Conservation (phyloP, 768 basidiomycete genomes). For the Baorangia bicolor region DNA sequence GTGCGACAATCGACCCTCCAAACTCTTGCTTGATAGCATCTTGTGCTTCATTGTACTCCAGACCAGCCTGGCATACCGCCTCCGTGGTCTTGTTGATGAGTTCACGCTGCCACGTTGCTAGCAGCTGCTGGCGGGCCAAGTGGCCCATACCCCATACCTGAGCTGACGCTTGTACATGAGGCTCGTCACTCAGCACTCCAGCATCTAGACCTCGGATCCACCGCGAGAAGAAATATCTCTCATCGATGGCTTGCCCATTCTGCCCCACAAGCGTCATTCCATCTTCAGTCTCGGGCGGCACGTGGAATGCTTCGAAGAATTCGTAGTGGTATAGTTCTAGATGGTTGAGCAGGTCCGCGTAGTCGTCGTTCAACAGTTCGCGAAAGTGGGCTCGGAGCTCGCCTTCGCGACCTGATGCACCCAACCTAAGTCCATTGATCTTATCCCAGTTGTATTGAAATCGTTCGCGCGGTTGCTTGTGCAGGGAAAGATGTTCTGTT, state of each 20-base stretch:
- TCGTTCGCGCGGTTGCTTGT: conserved; percentile 5
- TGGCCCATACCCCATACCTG: conserved; percentile 40
- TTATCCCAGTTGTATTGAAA: not conserved
- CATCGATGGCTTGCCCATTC: conserved; percentile 36
- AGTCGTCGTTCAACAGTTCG: conserved; percentile 19
- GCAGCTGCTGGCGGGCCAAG: conserved; percentile 27
- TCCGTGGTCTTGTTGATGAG: conserved; percentile 35
- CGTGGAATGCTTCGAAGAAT: conserved; percentile 43
- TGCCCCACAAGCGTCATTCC: conserved; percentile 47
- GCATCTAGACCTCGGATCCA: conserved; percentile 47
- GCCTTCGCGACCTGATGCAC: conserved; percentile 36
- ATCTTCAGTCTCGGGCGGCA: conserved; percentile 36
- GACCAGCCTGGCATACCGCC: conserved; percentile 29
- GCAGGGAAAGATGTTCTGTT: conserved; percentile 45
- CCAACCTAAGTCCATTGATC: conserved; percentile 25
- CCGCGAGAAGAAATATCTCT: conserved; percentile 45
- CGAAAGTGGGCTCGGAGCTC: conserved; percentile 16
- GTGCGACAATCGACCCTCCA: conserved; percentile 27
- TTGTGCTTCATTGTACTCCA: conserved; percentile 39
- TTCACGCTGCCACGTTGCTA: conserved; percentile 34
- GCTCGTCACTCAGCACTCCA: conserved; percentile 38
- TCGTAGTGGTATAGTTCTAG: conserved; percentile 47
- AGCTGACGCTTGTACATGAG: conserved; percentile 25
- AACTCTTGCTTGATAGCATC: conserved; percentile 36
- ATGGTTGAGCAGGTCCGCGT: conserved; percentile 36